phyloP scores from a whole-genome alignment of 805 yeast genomes.

The Cyberlindnera amylophila region DNA sequence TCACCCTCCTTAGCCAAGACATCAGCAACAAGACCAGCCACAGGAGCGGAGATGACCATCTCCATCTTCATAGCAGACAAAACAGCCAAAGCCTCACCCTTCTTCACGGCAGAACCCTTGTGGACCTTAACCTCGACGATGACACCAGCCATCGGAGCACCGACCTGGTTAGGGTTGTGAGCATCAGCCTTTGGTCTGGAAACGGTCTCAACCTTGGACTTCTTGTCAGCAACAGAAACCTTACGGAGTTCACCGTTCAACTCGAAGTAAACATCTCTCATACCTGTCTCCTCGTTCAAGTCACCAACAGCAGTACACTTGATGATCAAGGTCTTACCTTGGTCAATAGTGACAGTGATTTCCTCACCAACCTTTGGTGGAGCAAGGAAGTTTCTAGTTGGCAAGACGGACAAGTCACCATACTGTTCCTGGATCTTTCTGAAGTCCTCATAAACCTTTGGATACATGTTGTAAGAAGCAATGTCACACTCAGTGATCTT shows the following conservation, averaged over 20 bases:
- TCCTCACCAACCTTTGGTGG: conserved; percentile 88
- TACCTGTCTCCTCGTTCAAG: conserved; percentile 77
- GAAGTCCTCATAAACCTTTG: conserved; percentile 91
- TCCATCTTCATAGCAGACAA: conserved; percentile 99
- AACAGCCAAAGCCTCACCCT: conserved; percentile 94
- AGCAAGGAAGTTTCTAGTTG: conserved; percentile 86
- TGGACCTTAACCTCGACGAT: conserved; percentile 91
- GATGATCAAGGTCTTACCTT: conserved; percentile 90
- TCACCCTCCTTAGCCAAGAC: conserved; percentile 85
- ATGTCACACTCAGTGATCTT: conserved; percentile 80
- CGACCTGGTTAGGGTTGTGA: conserved; percentile 84
- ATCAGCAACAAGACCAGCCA: conserved; percentile 77
- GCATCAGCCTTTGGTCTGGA: conserved; percentile 89
- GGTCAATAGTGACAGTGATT: conserved; percentile 82
- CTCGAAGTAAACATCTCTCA: conserved; percentile 95
- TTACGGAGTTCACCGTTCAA: conserved; percentile 98
- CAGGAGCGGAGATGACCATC: conserved; percentile 94
- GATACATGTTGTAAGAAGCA: conserved; percentile 97
- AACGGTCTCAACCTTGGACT: conserved; percentile 78
- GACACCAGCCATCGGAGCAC: conserved; percentile 99
- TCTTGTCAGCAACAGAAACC: conserved; percentile 85
- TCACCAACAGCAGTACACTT: conserved; percentile 93
- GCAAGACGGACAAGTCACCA: conserved; percentile 92
- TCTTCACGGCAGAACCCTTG: conserved; percentile 83
- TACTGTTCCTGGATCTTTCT: conserved; percentile 67